Percentiles rank a stretch among this genome's conserved stretches.
phyloP scores from a whole-genome alignment of 1,284 basidiomycete genomes.

The Cryptococcus sp. region DNA sequence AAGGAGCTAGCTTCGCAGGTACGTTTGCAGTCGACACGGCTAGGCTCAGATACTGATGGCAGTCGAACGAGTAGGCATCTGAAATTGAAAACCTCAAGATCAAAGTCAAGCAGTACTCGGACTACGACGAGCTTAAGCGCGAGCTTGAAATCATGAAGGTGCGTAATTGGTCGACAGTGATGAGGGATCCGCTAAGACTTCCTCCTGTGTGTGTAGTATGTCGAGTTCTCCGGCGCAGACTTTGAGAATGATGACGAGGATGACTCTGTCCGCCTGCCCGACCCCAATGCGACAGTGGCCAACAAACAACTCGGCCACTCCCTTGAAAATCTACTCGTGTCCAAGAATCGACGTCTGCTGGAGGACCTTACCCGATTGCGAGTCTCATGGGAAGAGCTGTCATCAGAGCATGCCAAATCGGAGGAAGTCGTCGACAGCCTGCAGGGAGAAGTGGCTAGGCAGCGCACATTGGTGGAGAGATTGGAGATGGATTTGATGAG shows the following conservation, averaged over 20 bases:
- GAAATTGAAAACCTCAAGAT: constrained; percentile 70
- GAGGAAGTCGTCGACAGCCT: constrained; percentile 65
- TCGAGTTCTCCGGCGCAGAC: constrained; percentile 86
- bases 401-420: constrained; percentile 64
- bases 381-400: constrained; percentile 77
- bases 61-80: constrained; percentile 42
- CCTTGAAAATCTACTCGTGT: constrained; percentile 84
- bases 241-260: constrained; percentile 64
- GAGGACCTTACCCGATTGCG: constrained; percentile 91
- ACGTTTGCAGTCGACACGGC: constrained; percentile 7
- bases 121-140: constrained; percentile 95
- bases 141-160: constrained; percentile 98
- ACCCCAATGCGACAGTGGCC: constrained; percentile 81
- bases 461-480: constrained; percentile 77
- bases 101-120: constrained; percentile 70
- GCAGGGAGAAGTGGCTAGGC: constrained; percentile 71
- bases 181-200: neutral
- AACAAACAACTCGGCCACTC: constrained; percentile 74
- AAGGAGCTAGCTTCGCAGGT: constrained; percentile 67
- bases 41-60: neutral
- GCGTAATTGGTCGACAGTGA: constrained; percentile 19
- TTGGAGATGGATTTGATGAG: constrained; percentile 88
- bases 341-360: constrained; percentile 90
- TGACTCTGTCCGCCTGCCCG: constrained; percentile 64
- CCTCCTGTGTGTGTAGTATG: constrained; percentile 63